Evolutionary conservation across 1,139 yeast genomes (phyloP).

Genomic region (Hyphopichia burtonii): DNA sequence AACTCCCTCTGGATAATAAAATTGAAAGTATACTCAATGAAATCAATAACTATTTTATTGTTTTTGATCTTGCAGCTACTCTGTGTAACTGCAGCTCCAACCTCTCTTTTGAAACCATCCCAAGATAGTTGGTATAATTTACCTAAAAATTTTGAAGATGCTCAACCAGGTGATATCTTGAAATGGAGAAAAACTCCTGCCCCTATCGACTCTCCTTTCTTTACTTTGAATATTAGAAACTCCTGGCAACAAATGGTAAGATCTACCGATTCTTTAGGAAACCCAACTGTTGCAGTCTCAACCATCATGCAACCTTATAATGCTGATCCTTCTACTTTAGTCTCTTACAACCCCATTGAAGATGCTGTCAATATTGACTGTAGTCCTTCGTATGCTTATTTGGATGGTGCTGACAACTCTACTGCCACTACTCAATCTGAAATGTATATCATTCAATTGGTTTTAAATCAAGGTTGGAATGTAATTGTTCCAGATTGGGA

Average conservation of each 20-base stretch:
- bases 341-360: conserved; percentile 35
- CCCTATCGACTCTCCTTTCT: conserved; percentile 9
- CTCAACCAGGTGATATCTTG: conserved; percentile 25
- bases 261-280: conserved; percentile 31
- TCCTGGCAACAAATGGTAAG: conserved; percentile 34
- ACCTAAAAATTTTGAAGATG: conserved; percentile 22
- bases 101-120: conserved; percentile 9
- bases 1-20: neutral
- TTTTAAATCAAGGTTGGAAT: conserved; percentile 29
- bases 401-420: conserved; percentile 17
- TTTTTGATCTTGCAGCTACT: neutral
- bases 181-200: conserved; percentile 22
- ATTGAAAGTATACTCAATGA: too few species aligned
- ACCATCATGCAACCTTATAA: conserved; percentile 32
- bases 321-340: conserved; percentile 25
- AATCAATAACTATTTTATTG: neutral
- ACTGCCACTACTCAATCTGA: conserved; percentile 21
- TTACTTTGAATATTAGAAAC: conserved; percentile 13
- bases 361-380: conserved; percentile 30
- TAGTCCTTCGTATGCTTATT: conserved; percentile 31
- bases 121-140: conserved; percentile 27
- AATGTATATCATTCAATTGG: conserved; percentile 21
- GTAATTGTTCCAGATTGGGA: conserved; percentile 35
- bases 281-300: conserved; percentile 29
- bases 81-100: neutral